Percentiles rank a stretch among this genome's conserved stretches.
These are phyloP conservation scores for Candida boidinii DNA, from an alignment of 805 yeast genomes.

Conservation along the genomic window DNA sequence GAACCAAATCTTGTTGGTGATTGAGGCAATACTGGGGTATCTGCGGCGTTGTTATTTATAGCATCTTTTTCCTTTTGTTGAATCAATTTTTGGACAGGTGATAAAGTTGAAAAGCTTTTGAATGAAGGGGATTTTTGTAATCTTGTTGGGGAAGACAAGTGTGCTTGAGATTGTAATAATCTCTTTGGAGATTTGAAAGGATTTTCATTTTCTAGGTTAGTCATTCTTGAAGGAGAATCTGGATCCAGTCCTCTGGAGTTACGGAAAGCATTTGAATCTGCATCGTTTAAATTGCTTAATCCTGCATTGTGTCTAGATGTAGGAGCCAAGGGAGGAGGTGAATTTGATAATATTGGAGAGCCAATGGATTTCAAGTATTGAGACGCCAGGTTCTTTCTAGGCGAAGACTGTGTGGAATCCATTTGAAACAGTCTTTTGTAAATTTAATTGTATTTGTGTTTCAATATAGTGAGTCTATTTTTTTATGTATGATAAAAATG, in stretches of 20 bases:
- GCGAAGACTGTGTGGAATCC: no score
- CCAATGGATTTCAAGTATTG: conserved; percentile 22
- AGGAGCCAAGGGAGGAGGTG: conserved; percentile 14
- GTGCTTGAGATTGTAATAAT: conserved; percentile 3
- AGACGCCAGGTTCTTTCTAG: conserved; percentile 20
- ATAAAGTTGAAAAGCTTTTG: conserved; percentile 2
- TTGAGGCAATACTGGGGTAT: conserved; percentile 17
- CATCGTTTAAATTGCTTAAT: background rate
- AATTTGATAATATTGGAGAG: conserved; percentile 6
- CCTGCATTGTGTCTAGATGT: conserved; percentile 4
- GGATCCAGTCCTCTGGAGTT: conserved; percentile 4
- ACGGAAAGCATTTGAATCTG: background rate
- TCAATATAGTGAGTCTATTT: no score
- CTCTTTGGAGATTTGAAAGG: conserved; percentile 13
- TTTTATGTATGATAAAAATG: no score
- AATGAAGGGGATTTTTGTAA: background rate
- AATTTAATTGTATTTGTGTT: no score
- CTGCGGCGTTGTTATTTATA: conserved; percentile 15
- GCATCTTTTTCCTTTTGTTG: conserved; percentile 24
- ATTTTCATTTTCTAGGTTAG: conserved; percentile 14
- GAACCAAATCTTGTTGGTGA: conserved; percentile 1
- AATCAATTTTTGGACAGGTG: conserved; percentile 26
- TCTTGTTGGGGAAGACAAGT: background rate
- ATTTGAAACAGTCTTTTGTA: no score
- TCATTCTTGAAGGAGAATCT: conserved; percentile 5